Base-by-base conservation (phyloP, 2,329 filamentous ascomycete genomes). In the Claviceps humidiphila region DNA sequence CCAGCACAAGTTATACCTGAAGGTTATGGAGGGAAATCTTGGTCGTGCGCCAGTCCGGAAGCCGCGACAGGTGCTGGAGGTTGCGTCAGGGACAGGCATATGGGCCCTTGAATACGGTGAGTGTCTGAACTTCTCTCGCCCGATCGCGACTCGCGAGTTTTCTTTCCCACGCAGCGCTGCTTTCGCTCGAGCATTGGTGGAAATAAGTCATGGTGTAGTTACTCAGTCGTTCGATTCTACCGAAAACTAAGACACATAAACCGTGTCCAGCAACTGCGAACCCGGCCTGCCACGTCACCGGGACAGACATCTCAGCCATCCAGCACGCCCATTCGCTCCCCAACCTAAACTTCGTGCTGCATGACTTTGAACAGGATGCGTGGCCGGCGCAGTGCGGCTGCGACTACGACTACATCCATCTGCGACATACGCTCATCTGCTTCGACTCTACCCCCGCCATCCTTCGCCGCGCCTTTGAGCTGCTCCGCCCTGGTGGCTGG, bases 341-440 rank as follows among this genome's bases (percentile, higher is more conserved):
- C 20, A 81, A 80, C 57, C 68, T 77, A 46, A 68, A 66, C 26
- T 81, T 81, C 60, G 64, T 78, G 50, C 67, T 80, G 38, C 76
- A 80, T 56, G 78, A 81, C 56, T 64, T 72, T 26, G 75, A 55
- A 20, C 17, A 77, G 56, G 70, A 76, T 52, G 66, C 72, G 1
- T 82, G 78, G 78, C 63, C 72, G 3, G 63, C 56, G 17, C 26
- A 71, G 6, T 4, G 14, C 4, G 4, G 70, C 53, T 58, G 67
- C 1, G 64, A 73, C 49, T 80, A 80, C 60, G 76, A 80, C 63
- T 76, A 73, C 58, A 73, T 81, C 51, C 75, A 80, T 60, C 64
- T 68, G 40, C 71, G 77, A 22, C 68, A 73, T 49, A 70, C 81
- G 63, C 68, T 70, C 2, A 70, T 70, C n/a, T 73, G 72, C 53